Evolutionary conservation across 78 protist species (phyloP), one percentile per base, ranked within the genome.

Genomic region (Anaeramoeba flamelloides): DNA sequence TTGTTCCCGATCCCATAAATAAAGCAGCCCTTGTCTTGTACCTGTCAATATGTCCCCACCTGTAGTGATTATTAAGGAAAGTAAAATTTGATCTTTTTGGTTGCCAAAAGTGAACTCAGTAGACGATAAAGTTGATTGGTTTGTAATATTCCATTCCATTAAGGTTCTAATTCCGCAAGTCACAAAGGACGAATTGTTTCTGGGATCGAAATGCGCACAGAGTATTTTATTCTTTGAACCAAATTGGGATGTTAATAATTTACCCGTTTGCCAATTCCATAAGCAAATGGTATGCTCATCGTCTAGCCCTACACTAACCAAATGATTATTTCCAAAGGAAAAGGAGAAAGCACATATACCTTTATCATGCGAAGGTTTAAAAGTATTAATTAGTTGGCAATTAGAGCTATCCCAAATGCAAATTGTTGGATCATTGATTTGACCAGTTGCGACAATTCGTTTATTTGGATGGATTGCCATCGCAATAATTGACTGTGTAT

Each of bases 321-420:
- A 75, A 36, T 0, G 39, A 17, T 30, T 32, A 12, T 75, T 75
- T 38, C 2, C 36, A 30, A 32, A 31, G 3, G 81, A 80, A 77
- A 80, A 80, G 38, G 83, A 64, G 74, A 80, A 65, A 36, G 83
- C 83, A 41, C 39, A 2, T 32, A 80, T 77, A 33, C 81, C 76
- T 4, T 39, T 36, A 30, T 33, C 0, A 77, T 80, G 83, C 38
- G 69, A 17, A 26, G 69, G 69, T 53, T 8, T 26, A 53, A 53
- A 53, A 53, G 8, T 26, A 53, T 17, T 53, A 26, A 53, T 53
- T 53, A 17, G 69, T 17, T 17, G 8, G 69, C 69, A 26, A 53
- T 53, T 53, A 53, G 34, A 8, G 17, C 8, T 53, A 26, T 17
- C 69, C 69, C 69, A 53, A 53, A 53, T 17, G 17, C 69, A 53